Evolutionary conservation across 495 filamentous ascomycete species (phyloP).

Genomic region (Cercophora sp.): DNA sequence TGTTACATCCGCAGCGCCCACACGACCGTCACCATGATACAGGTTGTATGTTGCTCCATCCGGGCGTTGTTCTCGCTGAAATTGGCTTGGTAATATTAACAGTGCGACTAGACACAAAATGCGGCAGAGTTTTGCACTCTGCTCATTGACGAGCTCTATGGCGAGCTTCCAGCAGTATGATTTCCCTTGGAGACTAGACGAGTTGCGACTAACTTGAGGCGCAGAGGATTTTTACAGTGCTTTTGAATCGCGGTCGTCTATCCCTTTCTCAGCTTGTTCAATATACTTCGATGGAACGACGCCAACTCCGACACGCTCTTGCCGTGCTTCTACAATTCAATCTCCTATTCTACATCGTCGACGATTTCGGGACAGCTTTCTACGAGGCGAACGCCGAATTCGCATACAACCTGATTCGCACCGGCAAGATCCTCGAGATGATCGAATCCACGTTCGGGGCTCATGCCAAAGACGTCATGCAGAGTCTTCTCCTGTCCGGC

Average conservation of each 20-base stretch:
- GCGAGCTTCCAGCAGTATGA: conserved; percentile 84
- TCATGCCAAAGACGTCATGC: conserved; percentile 64
- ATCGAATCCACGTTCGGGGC: conserved; percentile 66
- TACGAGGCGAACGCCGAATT: conserved; percentile 75
- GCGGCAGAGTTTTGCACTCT: conserved; percentile 79
- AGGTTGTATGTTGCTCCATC: conserved; percentile 34
- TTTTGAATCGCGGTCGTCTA: conserved; percentile 75
- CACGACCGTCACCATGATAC: conserved; percentile 34
- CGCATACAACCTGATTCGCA: conserved; percentile 74
- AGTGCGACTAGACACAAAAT: conserved; percentile 46
- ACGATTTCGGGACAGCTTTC: conserved; percentile 60
- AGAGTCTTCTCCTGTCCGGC: conserved; percentile 70
- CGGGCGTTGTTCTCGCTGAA: not conserved
- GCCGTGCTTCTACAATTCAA: conserved; percentile 84
- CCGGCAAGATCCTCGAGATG: conserved; percentile 75
- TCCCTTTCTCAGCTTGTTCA: conserved; percentile 60
- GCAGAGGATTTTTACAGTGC: conserved; percentile 73
- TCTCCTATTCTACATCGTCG: conserved; percentile 70
- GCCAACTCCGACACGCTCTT: conserved; percentile 72
- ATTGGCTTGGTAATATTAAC: not conserved
- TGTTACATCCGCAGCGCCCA: too few relatives aligned
- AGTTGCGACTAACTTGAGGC: conserved; percentile 14
- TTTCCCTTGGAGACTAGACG: not conserved
- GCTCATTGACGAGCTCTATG: conserved; percentile 82
- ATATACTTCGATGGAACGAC: conserved; percentile 61